A percentile compares a stretch with the other conserved stretches of the same genome.
Evolutionary conservation across 805 yeast genomes (phyloP).

Genomic region (Metschnikowia borealis): DNA sequence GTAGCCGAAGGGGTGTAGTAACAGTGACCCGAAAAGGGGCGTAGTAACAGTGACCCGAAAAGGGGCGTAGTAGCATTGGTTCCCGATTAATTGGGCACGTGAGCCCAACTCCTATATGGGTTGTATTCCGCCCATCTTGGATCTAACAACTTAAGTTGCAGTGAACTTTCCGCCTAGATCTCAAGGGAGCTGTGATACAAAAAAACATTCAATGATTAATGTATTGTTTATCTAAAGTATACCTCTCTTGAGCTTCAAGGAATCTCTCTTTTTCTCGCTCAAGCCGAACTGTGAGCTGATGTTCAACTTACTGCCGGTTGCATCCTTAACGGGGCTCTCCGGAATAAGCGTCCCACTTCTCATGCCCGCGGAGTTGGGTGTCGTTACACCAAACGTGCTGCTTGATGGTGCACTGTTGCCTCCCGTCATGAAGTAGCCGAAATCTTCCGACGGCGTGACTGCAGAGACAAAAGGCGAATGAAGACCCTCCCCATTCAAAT

Average conservation of each 20-base stretch:
- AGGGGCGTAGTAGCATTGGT: too few relatives aligned
- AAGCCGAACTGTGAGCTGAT: slow-evolving; percentile 33
- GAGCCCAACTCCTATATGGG: too few relatives aligned
- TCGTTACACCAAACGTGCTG: neutral
- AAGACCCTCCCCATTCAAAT: slow-evolving; percentile 18
- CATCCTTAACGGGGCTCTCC: slow-evolving; percentile 13
- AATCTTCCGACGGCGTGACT: slow-evolving; percentile 34
- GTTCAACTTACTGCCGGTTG: slow-evolving; percentile 20
- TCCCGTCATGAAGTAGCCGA: slow-evolving; percentile 24
- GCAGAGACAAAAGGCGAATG: slow-evolving; percentile 44
- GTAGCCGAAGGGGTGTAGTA: too few relatives aligned
- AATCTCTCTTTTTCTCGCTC: slow-evolving; percentile 44
- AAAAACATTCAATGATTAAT: neutral
- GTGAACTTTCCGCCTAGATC: neutral
- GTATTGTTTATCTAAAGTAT: slow-evolving; percentile 25
- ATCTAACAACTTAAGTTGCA: too few relatives aligned
- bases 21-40: too few relatives aligned
- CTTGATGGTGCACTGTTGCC: slow-evolving; percentile 11
- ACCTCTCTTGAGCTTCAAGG: slow-evolving; percentile 43
- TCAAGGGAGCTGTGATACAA: neutral
- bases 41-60: too few relatives aligned
- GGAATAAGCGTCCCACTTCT: slow-evolving; percentile 10
- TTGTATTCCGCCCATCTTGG: too few relatives aligned
- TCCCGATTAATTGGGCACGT: too few relatives aligned
- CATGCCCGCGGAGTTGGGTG: slow-evolving; percentile 8